Evolutionary conservation across 176 grass and related monocot species (phyloP).

Genomic region (Carex littledalei): DNA sequence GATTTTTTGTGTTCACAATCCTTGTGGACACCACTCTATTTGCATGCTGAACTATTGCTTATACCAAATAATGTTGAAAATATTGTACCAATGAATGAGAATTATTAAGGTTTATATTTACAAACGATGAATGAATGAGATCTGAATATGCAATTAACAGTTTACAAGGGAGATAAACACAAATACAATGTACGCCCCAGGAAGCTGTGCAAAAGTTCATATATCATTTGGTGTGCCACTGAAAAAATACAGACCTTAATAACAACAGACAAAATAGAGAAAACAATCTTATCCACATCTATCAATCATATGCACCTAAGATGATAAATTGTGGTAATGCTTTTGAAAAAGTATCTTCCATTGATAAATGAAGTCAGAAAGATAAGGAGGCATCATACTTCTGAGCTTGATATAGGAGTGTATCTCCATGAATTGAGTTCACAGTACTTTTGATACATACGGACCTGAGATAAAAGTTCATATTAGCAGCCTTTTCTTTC

Average conservation of each 20-base stretch:
- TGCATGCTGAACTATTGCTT: not conserved
- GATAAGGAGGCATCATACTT: conserved; percentile 49
- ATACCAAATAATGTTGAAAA: not conserved
- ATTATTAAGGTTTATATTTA: not conserved
- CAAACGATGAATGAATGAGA: not conserved
- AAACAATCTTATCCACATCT: not conserved
- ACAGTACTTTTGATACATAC: conserved; percentile 83
- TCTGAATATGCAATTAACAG: not conserved
- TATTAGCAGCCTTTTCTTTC: conserved; percentile 11
- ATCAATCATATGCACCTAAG: not conserved
- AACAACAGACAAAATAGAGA: not conserved
- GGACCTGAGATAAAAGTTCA: conserved; percentile 51
- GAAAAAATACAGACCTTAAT: not conserved
- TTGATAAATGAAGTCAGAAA: not conserved
- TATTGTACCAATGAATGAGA: not conserved
- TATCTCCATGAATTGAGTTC: conserved; percentile 72
- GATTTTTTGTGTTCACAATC: not conserved
- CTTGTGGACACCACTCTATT: not conserved
- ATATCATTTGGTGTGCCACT: not conserved
- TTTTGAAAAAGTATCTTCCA: not conserved
- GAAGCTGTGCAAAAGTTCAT: not conserved
- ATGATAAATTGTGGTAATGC: not conserved
- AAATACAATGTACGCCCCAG: not conserved
- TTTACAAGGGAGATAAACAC: not conserved
- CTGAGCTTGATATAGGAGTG: conserved; percentile 67